These are phyloP conservation scores for Pichia eremophila DNA, from an alignment of 805 yeast genomes.

Conservation along the genomic window DNA sequence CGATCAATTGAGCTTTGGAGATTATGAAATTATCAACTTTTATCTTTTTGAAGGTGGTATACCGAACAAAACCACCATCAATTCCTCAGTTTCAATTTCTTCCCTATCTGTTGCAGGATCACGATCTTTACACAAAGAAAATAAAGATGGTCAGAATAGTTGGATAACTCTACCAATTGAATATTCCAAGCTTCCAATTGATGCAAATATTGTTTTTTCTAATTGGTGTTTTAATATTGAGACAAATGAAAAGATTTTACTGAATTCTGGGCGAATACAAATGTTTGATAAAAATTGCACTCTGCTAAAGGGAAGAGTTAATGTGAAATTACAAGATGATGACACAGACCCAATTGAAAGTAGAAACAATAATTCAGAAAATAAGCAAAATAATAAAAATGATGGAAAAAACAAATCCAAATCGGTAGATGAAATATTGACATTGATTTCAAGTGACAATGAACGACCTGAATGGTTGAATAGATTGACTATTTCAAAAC, in stretches of 20 bases:
- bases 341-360: not conserved
- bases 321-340: not conserved
- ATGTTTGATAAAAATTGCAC: conserved; percentile 33
- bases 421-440: not conserved
- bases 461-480: conserved; percentile 60
- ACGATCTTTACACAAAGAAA: not conserved
- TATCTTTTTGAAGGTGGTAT: not conserved
- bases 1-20: not conserved
- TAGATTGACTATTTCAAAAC: conserved; percentile 40
- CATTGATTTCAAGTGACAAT: conserved; percentile 14
- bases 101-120: not conserved
- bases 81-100: not conserved
- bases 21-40: conserved; percentile 1
- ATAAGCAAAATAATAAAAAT: no score
- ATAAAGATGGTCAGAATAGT: conserved; percentile 19
- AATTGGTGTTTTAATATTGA: conserved; percentile 58
- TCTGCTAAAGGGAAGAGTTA: conserved; percentile 47
- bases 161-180: conserved; percentile 67
- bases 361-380: no score
- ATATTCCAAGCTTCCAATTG: conserved; percentile 60
- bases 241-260: conserved; percentile 36
- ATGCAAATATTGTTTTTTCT: conserved; percentile 48
- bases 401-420: not conserved
- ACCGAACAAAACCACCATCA: not conserved
- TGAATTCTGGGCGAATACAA: conserved; percentile 52